phyloP scores from a whole-genome alignment of 257 asterid genomes.

The Salvia splendens region DNA sequence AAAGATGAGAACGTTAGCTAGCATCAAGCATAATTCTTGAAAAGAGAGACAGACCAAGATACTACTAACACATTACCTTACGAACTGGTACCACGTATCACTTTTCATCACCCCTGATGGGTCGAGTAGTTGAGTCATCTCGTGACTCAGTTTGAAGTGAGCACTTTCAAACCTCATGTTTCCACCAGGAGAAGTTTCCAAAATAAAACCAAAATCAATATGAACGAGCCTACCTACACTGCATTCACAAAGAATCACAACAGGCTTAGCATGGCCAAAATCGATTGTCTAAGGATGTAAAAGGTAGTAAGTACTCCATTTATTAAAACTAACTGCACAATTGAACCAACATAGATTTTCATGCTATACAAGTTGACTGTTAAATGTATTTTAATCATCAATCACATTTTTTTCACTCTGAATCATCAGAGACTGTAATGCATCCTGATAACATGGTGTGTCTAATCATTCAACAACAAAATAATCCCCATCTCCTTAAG shows the following conservation, averaged over 20 bases:
- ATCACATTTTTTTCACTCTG: not conserved
- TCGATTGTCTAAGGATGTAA: not conserved
- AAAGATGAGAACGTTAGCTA: constrained; percentile 21
- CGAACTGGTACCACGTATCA: constrained; percentile 87
- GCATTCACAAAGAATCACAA: constrained; percentile 36
- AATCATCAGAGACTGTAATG: constrained; percentile 18
- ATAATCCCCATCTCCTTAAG: not conserved
- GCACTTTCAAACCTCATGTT: constrained; percentile 99
- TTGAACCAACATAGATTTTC: not conserved
- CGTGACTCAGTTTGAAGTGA: constrained; percentile 97
- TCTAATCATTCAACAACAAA: not conserved
- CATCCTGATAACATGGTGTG: not conserved
- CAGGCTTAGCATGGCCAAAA: constrained; percentile 18
- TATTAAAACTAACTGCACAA: not conserved
- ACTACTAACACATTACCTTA: constrained; percentile 51
- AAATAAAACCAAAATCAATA: constrained; percentile 95
- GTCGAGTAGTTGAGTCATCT: constrained; percentile 97
- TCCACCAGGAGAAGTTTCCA: constrained; percentile 98
- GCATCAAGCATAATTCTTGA: not conserved
- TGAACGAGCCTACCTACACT: constrained; percentile 98
- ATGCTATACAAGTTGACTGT: not conserved
- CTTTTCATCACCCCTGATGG: constrained; percentile 98
- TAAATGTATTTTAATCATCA: constrained; percentile 18
- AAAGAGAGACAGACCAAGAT: not conserved
- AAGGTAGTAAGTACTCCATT: not conserved